Base-by-base conservation (phyloP, 106 monocot species). In the Allium cepa region DNA sequence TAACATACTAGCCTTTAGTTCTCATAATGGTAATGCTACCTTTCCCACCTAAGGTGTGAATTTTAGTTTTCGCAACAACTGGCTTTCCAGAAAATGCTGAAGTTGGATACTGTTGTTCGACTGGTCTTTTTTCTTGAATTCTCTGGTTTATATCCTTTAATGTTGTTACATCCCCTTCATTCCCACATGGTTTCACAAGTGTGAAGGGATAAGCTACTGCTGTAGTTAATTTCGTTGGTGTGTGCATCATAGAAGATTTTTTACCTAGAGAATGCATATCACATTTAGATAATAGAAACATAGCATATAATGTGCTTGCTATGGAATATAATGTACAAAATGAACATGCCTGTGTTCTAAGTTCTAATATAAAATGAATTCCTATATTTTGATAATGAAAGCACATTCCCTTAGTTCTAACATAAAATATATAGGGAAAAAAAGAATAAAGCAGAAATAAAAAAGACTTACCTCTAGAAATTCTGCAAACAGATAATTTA, bases 21-120 rank as follows among this genome's bases (percentile, higher is more conserved):
- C 94, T 87, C 77, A 84, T 73, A 49, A 90, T 94, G 16, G 90
- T 94, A 62, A 94, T 90, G 84, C 94, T 90, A 22, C 94, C 94
- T 71, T 83, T 90, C 9, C 94, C 94, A 15, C 94, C 90, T 72
- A 90, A 82, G 16, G 94, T 90, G 62, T 72, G 82, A 71, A 94
- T 84, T 69, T 87, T 89, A 9, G 86, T 94, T 67, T 89, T 86
- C 46, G 75, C 77, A 69, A 94, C 84, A 10, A 94, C 89, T 8
- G 93, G 93, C 74, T 94, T 94, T n/a, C 93, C 93, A 59, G 90
- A 80, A 74, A 75, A 85, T 80, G n/a, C 73, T 70, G 26, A 46
- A 22, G 81, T 88, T 9, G 84, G 79, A 69, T 82, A 88, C 48
- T 69, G 79, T 63, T 60, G 59, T 70, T 66, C 90, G 49, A 76